Base-by-base conservation (phyloP, 2,329 filamentous ascomycete species). In the Colletotrichum magnum region DNA sequence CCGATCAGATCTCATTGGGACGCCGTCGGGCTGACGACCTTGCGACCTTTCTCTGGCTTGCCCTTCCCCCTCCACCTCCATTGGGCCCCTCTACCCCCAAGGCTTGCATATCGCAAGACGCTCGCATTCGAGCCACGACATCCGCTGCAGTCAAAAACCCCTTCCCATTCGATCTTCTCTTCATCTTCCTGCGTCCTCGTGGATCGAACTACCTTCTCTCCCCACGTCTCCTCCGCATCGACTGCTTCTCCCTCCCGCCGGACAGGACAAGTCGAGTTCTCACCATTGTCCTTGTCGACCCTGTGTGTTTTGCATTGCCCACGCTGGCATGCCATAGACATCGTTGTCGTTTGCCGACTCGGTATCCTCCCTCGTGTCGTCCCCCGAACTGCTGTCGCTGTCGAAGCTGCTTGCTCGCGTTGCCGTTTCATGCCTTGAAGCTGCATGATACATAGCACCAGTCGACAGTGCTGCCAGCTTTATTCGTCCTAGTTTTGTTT, bases 111-210 rank as follows among this genome's bases (percentile, higher is more conserved):
- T 61, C 18, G 74, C 73, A 77, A 73, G 71, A 72, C 71, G 75
- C 75, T 76, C 75, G 79, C 79, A 81, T 79, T 81, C 79, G 79
- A 81, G 79, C 79, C 79, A 81, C 79, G 79, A 81, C 79, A 81
- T 73, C 74, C 70, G 72, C 73, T 75, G 75, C 75, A 75, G 74
- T 74, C 73, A 77, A 73, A 78, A 77, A 75, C 77, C 64, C 41
- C 39, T 60, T 60, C 65, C 54, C 58, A 69, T 69, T 70, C 68
- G 64, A 43, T 57, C 65, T 66, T 64, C 61, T 66, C 66, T 54
- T 69, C 66, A 47, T 47, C 52, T 60, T 26, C 53, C 66, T 58
- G 69, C 68, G 64, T 56, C 58, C 58, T 69, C 64, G 64, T 69
- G 64, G 58, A 70, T 64, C 68, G 66, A 58, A 51, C 68, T 64